Percentiles rank a stretch among this genome's conserved stretches.
Conservation (phyloP, 2,329 filamentous ascomycete genomes). For the Pestalotiopsis sp. region DNA sequence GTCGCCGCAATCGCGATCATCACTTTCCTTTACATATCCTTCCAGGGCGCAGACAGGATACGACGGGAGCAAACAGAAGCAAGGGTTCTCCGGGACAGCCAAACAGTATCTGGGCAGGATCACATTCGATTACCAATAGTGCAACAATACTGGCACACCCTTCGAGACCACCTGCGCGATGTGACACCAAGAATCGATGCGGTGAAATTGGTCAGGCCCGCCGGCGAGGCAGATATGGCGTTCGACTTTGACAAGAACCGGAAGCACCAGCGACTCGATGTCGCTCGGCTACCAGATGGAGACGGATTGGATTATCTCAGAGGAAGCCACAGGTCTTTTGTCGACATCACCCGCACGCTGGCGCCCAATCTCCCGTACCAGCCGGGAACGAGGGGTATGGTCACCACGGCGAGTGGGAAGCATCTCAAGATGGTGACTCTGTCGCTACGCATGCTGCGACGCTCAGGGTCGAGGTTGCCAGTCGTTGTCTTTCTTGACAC, state of each 20-base stretch:
- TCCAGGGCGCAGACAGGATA: neutral
- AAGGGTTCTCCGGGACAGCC: neutral
- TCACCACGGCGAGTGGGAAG: constrained; percentile 48
- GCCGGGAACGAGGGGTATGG: constrained; percentile 43
- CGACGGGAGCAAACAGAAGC: neutral
- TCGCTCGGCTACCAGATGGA: constrained; percentile 10
- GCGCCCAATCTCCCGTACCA: constrained; percentile 33
- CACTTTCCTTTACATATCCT: neutral
- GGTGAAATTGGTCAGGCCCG: constrained; percentile 4
- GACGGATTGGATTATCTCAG: constrained; percentile 11
- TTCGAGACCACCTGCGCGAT: constrained; percentile 11
- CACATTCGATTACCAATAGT: constrained; percentile 15
- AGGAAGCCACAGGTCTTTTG: constrained; percentile 8
- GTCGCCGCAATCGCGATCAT: neutral
- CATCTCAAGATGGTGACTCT: constrained; percentile 52
- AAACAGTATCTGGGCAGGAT: neutral
- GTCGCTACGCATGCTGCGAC: constrained; percentile 53
- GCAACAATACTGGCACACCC: constrained; percentile 14
- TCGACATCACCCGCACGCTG: constrained; percentile 30
- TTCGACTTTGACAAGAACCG: constrained; percentile 9
- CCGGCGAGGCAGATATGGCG: constrained; percentile 14
- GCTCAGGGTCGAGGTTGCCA: constrained; percentile 49
- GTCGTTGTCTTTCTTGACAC: constrained; percentile 40
- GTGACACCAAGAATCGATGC: constrained; percentile 10
- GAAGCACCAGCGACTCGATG: constrained; percentile 15